Base-by-base conservation (phyloP, 495 filamentous ascomycete genomes). In the Barbatosphaeria neglecta region DNA sequence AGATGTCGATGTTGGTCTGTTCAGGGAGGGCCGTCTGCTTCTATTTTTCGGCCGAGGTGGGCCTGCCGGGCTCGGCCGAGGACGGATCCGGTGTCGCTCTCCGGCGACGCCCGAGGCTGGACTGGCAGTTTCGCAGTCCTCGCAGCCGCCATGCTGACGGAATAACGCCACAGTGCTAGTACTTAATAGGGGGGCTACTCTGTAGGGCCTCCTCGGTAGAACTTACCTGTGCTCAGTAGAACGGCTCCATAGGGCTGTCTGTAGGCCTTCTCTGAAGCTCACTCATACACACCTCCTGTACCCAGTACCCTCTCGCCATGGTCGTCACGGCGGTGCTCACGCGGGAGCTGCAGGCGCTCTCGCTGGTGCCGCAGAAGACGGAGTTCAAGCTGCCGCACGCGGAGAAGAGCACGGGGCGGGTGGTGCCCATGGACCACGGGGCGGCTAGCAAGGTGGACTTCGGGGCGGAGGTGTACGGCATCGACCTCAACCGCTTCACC, bases 401-500 rank as follows among this genome's bases (percentile, higher is more conserved):
- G 24, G 47, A 39, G 45, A 51, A 44, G 44, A 45, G 16, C n/a
- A 37, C 11, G 11, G 31, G 50, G 17, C 35, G 40, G 10, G 35
- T 51, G 10, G 41, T 39, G 4, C 52, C 49, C 15, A 40, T 51
- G 27, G 33, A 45, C n/a, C 52, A 55, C 31, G 52, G 48, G 2
- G 41, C 44, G 45, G 31, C 52, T 18, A 55, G 40, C 31, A 55
- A 53, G 33, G 57, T 56, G 27, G 50, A 58, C 31, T 62, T 62
- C 31, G 57, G 54, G 9, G 59, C 57, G 3, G 47, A 46, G 27
- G 47, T 62, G n/a, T 55, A 60, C 22, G 57, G 59, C 5, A 57
- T 62, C 17, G 57, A 62, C 43, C 50, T 62, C 6, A 60, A 62
- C 51, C 44, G 50, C 18, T 51, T 62, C 31, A 62, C 50, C 11